Conservation (phyloP, 2,329 filamentous ascomycete species). For the Pyricularia grisea region DNA sequence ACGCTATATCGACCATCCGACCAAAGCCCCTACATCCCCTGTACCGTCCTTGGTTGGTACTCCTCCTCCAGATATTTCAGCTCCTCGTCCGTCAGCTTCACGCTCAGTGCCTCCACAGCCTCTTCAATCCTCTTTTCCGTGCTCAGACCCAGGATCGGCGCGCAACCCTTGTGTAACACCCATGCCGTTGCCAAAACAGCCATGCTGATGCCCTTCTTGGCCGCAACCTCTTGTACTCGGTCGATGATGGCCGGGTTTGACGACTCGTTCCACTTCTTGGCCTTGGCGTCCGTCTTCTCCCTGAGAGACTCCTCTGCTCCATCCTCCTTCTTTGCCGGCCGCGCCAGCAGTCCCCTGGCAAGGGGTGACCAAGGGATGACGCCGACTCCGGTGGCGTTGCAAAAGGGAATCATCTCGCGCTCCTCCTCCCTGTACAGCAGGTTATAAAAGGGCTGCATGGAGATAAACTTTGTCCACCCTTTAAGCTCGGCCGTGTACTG, state of each 20-base stretch:
- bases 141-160: conserved; percentile 45
- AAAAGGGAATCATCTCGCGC: conserved; percentile 29
- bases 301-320: conserved; percentile 12
- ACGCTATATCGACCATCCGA: not conserved
- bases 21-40: conserved; percentile 12
- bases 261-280: conserved; percentile 27
- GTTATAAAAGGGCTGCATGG: conserved; percentile 51
- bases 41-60: conserved; percentile 36
- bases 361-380: conserved; percentile 24
- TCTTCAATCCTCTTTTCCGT: conserved; percentile 45
- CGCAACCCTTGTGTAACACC: conserved; percentile 34
- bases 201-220: conserved; percentile 45
- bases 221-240: conserved; percentile 13
- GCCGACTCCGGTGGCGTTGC: conserved; percentile 22
- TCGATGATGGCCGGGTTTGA: conserved; percentile 26
- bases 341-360: conserved; percentile 20
- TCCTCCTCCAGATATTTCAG: conserved; percentile 42
- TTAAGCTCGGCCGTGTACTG: conserved; percentile 32
- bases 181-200: conserved; percentile 50
- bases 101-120: conserved; percentile 30
- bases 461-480: conserved; percentile 49
- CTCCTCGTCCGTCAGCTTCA: conserved; percentile 41
- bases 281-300: conserved; percentile 21
- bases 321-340: conserved; percentile 9
- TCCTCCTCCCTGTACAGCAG: conserved; percentile 51